Percentiles rank a stretch among this genome's conserved stretches.
These are phyloP conservation scores for Davidsoniella eucalypti DNA, from an alignment of 2,329 filamentous ascomycete genomes.

Conservation along the genomic window DNA sequence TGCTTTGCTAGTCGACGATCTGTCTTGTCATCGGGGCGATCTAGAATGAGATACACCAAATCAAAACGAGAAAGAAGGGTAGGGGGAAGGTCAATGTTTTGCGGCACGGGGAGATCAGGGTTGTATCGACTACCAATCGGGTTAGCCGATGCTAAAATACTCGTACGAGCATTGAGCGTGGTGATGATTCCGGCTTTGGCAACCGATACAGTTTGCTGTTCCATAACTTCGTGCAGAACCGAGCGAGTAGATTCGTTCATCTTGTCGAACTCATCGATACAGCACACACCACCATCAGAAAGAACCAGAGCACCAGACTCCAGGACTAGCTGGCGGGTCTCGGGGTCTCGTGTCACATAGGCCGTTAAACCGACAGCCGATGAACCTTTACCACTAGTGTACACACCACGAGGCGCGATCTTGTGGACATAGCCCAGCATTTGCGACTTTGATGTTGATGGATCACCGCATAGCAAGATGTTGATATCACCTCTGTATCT, in stretches of 20 bases:
- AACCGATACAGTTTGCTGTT: slow-evolving; percentile 72
- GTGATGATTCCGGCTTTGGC: slow-evolving; percentile 92
- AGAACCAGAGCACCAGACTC: slow-evolving; percentile 66
- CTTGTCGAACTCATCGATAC: slow-evolving; percentile 75
- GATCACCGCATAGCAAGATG: slow-evolving; percentile 87
- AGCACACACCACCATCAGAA: slow-evolving; percentile 69
- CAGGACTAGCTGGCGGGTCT: slow-evolving; percentile 63
- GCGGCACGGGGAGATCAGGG: slow-evolving; percentile 81
- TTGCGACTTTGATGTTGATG: slow-evolving; percentile 92
- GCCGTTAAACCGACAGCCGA: slow-evolving; percentile 70
- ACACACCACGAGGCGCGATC: slow-evolving; percentile 78
- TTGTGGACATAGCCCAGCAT: slow-evolving; percentile 90
- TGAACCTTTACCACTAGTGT: slow-evolving; percentile 67
- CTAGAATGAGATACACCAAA: slow-evolving; percentile 88
- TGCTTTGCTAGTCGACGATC: slow-evolving; percentile 85
- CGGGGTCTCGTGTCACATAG: slow-evolving; percentile 65
- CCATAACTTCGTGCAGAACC: slow-evolving; percentile 77
- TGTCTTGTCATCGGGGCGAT: slow-evolving; percentile 77
- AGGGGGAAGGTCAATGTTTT: slow-evolving; percentile 94
- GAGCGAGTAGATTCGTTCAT: slow-evolving; percentile 68
- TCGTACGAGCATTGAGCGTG: slow-evolving; percentile 86
- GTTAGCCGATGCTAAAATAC: slow-evolving; percentile 91
- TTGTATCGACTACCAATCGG: slow-evolving; percentile 98
- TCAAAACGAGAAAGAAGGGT: slow-evolving; percentile 93
- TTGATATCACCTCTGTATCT: slow-evolving; percentile 97